Evolutionary conservation across 1,284 basidiomycete genomes (phyloP).

Genomic region (Trichosporon coremiiforme): DNA sequence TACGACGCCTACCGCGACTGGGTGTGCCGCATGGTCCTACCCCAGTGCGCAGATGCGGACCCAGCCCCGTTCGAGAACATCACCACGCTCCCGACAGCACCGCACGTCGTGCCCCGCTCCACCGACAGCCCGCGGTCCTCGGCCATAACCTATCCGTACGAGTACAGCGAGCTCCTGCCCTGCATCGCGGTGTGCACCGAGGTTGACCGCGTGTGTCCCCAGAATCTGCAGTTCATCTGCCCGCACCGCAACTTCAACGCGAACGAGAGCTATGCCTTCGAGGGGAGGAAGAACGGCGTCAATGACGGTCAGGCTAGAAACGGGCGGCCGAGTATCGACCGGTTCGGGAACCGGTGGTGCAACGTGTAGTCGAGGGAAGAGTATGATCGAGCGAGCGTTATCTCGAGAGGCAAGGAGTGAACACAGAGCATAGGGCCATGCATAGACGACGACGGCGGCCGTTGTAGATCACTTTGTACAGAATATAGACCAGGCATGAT

Average conservation of each 20-base stretch:
- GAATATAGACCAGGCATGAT: conserved; percentile 2
- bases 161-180: conserved; percentile 69
- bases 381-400: too few species aligned
- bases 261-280: conserved; percentile 67
- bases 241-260: conserved; percentile 68
- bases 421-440: neutral
- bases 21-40: conserved; percentile 73
- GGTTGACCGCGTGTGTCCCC: conserved; percentile 74
- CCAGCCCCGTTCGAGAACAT: conserved; percentile 49
- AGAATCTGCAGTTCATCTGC: conserved; percentile 71
- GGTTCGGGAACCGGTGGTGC: conserved; percentile 80
- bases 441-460: neutral
- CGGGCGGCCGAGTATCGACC: conserved; percentile 64
- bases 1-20: conserved; percentile 72
- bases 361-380: conserved; percentile 57
- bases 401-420: too few species aligned
- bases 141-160: conserved; percentile 35
- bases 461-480: conserved; percentile 10
- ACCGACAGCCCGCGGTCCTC: conserved; percentile 54
- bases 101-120: conserved; percentile 57
- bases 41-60: conserved; percentile 63
- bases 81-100: conserved; percentile 42
- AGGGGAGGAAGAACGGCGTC: conserved; percentile 61
- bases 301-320: conserved; percentile 59
- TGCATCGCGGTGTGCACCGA: conserved; percentile 75